These are phyloP conservation scores for Neopestalotiopsis sp. DNA, from an alignment of 2,329 filamentous ascomycete genomes.

Conservation along the genomic window DNA sequence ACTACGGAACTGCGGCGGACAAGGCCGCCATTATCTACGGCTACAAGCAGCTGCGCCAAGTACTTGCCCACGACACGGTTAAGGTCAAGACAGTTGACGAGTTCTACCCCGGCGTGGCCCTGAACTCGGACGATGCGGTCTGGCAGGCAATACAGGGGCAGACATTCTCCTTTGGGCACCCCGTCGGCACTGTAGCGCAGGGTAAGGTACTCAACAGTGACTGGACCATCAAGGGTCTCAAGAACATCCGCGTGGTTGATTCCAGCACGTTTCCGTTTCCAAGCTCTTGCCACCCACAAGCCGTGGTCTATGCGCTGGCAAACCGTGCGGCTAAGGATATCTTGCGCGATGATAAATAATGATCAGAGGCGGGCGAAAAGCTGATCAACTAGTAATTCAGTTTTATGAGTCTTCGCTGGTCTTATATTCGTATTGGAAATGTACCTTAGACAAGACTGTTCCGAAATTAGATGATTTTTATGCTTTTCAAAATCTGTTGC, in stretches of 20 bases:
- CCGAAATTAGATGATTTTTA: too few relatives aligned
- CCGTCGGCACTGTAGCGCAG: not conserved
- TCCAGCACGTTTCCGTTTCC: not conserved
- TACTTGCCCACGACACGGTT: not conserved
- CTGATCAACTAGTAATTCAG: too few relatives aligned
- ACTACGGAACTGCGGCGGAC: constrained; percentile 9
- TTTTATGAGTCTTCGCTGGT: too few relatives aligned
- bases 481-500: too few relatives aligned
- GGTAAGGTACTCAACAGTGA: not conserved
- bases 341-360: not conserved
- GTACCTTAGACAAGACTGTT: too few relatives aligned
- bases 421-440: too few relatives aligned
- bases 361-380: too few relatives aligned
- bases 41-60: not conserved
- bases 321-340: constrained; percentile 5
- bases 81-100: not conserved
- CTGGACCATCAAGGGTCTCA: constrained; percentile 7
- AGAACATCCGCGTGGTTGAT: constrained; percentile 8
- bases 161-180: not conserved
- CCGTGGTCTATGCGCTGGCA: constrained; percentile 4
- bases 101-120: not conserved
- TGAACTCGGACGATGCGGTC: not conserved
- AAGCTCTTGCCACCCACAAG: not conserved
- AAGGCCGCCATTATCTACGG: constrained; percentile 14
- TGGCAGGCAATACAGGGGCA: constrained; percentile 6